Evolutionary conservation across 129 eudicot species (phyloP), one percentile per base, ranked within the genome.

Genomic region (Artemisia annua): DNA sequence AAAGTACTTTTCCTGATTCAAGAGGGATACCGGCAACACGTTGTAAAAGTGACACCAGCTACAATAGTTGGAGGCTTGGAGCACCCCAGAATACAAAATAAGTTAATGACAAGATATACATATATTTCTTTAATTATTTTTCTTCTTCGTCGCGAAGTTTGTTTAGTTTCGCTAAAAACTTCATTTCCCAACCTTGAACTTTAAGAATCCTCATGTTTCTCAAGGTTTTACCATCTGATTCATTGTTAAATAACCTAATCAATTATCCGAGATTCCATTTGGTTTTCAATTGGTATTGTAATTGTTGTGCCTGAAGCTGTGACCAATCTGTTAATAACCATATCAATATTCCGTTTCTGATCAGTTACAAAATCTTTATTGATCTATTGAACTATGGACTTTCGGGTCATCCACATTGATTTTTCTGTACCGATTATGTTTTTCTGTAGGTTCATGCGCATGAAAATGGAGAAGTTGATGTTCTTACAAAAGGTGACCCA

Each of bases 381-480:
- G 12, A 52, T 74, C 64, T 11, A 65, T 14, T 53, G 53, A 39
- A 66, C 48, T 19, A 48, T 48, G 26, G 62, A 26, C 67, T 32
- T 46, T 20, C 55, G 16, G 66, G 48, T 55, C 48, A 17, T 66
- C 8, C 44, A 48, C 58, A 59, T 3, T 57, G 46, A 17, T 55
- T 15, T 59, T 59, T 24, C 43, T 13, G 5, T 4, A 10, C 66
- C 44, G 18, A 20, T 35, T 35, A 62, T 11, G 14, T 62, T 60
- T 48, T 68, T 48, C 59, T 74, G 56, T 82, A 93, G 98, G 98
- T 93, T 83, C 98, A 93, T 83, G 98, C 89, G 74, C 93, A 83
- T 66, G 81, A 86, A 82, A 97, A 87, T 8, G 92, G 97, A 81
- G 98, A 85, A 81, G 95, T 93, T 56, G 96, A 93, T 83, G 90